These are phyloP conservation scores for Cyclotella distinguenda DNA, from an alignment of 108 stramenopile genomes.

Conservation along the genomic window DNA sequence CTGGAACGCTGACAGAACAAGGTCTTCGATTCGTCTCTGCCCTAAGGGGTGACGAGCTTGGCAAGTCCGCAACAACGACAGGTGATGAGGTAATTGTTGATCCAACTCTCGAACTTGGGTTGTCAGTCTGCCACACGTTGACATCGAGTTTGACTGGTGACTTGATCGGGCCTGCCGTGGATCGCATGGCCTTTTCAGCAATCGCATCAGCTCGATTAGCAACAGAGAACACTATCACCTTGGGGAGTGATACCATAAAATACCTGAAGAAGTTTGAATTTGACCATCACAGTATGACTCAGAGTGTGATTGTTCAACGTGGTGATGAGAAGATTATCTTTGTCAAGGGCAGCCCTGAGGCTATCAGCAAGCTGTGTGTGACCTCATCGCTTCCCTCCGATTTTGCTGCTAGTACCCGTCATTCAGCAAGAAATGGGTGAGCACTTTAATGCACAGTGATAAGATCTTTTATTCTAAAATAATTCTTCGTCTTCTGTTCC, in stretches of 20 bases:
- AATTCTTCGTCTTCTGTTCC: neutral
- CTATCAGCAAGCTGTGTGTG: slow-evolving; percentile 47
- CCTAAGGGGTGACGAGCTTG: slow-evolving; percentile 9
- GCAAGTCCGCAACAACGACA: neutral
- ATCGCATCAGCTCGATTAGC: slow-evolving; percentile 10
- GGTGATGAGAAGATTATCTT: slow-evolving; percentile 17
- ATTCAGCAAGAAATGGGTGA: slow-evolving; percentile 44
- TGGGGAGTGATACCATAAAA: slow-evolving; percentile 28
- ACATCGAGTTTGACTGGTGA: slow-evolving; percentile 24
- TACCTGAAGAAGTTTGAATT: slow-evolving; percentile 65
- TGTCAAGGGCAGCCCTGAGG: slow-evolving; percentile 39
- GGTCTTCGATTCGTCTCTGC: slow-evolving; percentile 61
- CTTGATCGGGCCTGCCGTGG: slow-evolving; percentile 62
- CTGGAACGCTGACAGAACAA: slow-evolving; percentile 74
- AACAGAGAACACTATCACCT: slow-evolving; percentile 28
- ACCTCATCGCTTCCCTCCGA: slow-evolving; percentile 43
- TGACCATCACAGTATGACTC: slow-evolving; percentile 64
- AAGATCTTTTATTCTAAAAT: no score
- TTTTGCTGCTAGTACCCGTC: slow-evolving; percentile 41
- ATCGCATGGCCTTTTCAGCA: slow-evolving; percentile 53
- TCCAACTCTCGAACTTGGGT: slow-evolving; percentile 34
- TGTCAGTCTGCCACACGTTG: slow-evolving; percentile 63
- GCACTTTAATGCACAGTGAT: neutral
- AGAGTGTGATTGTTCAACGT: slow-evolving; percentile 57
- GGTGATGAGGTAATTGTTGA: neutral